phyloP scores from a whole-genome alignment of 2,329 filamentous ascomycete genomes.

The Aschersonia sp. region DNA sequence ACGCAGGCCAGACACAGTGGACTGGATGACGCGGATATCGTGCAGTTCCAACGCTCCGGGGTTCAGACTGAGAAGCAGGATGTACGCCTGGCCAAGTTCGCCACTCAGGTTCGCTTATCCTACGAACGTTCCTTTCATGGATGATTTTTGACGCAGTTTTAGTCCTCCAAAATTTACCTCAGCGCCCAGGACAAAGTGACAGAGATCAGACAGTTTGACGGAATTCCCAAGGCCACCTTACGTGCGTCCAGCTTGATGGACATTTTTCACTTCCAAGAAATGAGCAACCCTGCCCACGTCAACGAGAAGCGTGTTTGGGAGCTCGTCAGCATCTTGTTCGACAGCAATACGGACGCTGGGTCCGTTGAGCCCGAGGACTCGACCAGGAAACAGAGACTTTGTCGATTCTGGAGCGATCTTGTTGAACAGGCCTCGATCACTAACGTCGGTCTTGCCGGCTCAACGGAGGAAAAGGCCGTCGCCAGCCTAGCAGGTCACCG shows the following conservation, averaged over 20 bases:
- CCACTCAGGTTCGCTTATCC: slow-evolving; percentile 29
- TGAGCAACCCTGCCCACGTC: slow-evolving; percentile 27
- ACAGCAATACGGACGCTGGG: slow-evolving; percentile 37
- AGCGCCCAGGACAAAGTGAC: slow-evolving; percentile 40
- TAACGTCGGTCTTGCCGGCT: slow-evolving; percentile 41
- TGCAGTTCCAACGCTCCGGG: slow-evolving; percentile 23
- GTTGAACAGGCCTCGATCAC: slow-evolving; percentile 44
- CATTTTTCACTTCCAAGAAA: slow-evolving; percentile 25
- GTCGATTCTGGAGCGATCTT: slow-evolving; percentile 49
- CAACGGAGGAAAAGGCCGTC: slow-evolving; percentile 71
- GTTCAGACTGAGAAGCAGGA: slow-evolving; percentile 51
- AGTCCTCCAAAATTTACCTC: slow-evolving; percentile 43
- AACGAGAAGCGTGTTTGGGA: slow-evolving; percentile 74
- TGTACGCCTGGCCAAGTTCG: slow-evolving; percentile 49
- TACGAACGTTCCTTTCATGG: not conserved
- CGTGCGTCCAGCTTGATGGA: slow-evolving; percentile 19
- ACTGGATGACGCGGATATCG: slow-evolving; percentile 13
- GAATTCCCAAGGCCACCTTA: slow-evolving; percentile 44
- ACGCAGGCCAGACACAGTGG: slow-evolving; percentile 20
- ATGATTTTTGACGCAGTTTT: not conserved
- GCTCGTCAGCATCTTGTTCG: slow-evolving; percentile 75
- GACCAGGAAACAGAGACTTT: slow-evolving; percentile 48
- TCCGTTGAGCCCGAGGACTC: slow-evolving; percentile 22
- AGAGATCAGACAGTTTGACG: slow-evolving; percentile 35
- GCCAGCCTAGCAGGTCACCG: slow-evolving; percentile 66